Evolutionary conservation across 169 alveolate genomes (phyloP).

Genomic region (Plasmodium gonderi): DNA sequence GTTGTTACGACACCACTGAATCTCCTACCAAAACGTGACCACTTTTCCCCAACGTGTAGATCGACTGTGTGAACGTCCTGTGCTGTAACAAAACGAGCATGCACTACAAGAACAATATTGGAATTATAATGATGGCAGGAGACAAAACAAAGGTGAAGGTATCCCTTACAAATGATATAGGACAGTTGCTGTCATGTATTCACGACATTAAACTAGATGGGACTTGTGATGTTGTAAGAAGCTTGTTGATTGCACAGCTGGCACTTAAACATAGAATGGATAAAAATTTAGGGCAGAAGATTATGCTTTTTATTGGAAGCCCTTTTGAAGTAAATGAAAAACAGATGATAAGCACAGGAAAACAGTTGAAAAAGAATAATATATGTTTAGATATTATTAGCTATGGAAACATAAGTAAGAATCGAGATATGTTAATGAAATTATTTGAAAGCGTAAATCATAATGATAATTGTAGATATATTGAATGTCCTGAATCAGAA

Average conservation of each 20-base stretch:
- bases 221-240: constrained; percentile 90
- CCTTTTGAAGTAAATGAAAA: constrained; percentile 86
- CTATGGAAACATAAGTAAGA: constrained; percentile 90
- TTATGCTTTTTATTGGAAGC: constrained; percentile 96
- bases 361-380: constrained; percentile 93
- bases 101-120: constrained; percentile 95
- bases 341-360: constrained; percentile 87
- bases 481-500: constrained; percentile 87
- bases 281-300: constrained; percentile 94
- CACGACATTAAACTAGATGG: constrained; percentile 89
- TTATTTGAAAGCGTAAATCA: constrained; percentile 88
- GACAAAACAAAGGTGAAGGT: constrained; percentile 91
- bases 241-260: constrained; percentile 94
- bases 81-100: constrained; percentile 89
- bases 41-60: constrained; percentile 9
- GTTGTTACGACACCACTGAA: background rate
- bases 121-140: constrained; percentile 96
- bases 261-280: constrained; percentile 97
- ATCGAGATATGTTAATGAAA: constrained; percentile 85
- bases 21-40: background rate
- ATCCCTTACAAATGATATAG: constrained; percentile 95
- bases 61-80: constrained; percentile 88
- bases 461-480: constrained; percentile 86
- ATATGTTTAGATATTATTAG: constrained; percentile 93
- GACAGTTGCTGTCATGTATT: constrained; percentile 88